A percentile compares a stretch with the other conserved stretches of the same genome.
Evolutionary conservation across 768 basidiomycete genomes (phyloP).

Genomic region (Trametes cinnabarina): DNA sequence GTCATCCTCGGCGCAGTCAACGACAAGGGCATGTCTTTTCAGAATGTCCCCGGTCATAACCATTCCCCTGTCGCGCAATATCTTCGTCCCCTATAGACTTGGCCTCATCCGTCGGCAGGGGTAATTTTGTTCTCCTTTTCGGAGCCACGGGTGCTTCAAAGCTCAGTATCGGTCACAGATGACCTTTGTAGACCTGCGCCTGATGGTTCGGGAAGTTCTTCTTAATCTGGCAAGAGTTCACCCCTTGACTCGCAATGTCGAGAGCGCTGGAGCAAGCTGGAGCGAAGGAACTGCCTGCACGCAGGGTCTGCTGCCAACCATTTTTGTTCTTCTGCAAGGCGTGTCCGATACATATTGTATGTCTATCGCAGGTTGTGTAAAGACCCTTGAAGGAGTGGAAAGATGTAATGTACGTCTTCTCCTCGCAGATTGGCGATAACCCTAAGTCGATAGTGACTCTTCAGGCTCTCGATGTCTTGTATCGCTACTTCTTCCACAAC

Average conservation of each 20-base stretch:
- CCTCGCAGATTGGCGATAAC: slow-evolving; percentile 26
- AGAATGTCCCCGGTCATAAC: too few relatives aligned
- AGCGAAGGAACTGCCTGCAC: slow-evolving; percentile 34
- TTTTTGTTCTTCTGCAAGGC: too few relatives aligned
- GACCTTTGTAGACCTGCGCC: slow-evolving; percentile 33
- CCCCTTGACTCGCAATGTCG: slow-evolving; percentile 38
- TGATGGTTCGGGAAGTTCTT: slow-evolving; percentile 38
- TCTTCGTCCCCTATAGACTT: too few relatives aligned
- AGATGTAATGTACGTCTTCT: slow-evolving; percentile 33
- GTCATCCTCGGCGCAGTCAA: too few relatives aligned
- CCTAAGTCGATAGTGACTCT: slow-evolving; percentile 31
- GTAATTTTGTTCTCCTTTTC: slow-evolving; percentile 40
- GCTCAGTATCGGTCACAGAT: slow-evolving; percentile 36
- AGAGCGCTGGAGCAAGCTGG: slow-evolving; percentile 32
- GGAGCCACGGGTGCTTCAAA: slow-evolving; percentile 47
- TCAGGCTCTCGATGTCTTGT: slow-evolving; percentile 30
- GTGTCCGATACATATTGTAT: too few relatives aligned
- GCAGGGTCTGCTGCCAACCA: too few relatives aligned
- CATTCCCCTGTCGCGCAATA: too few relatives aligned
- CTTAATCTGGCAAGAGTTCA: slow-evolving; percentile 42
- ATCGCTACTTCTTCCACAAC: slow-evolving; percentile 32
- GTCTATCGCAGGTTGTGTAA: slow-evolving; percentile 24
- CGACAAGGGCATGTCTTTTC: too few relatives aligned
- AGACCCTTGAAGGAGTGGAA: slow-evolving; percentile 24
- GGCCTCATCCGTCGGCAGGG: too few relatives aligned